Percentiles rank a stretch among this genome's conserved stretches.
Evolutionary conservation across 371 early-diverging fungal species (phyloP).

Genomic region (Syncephalastrum racemosum): DNA sequence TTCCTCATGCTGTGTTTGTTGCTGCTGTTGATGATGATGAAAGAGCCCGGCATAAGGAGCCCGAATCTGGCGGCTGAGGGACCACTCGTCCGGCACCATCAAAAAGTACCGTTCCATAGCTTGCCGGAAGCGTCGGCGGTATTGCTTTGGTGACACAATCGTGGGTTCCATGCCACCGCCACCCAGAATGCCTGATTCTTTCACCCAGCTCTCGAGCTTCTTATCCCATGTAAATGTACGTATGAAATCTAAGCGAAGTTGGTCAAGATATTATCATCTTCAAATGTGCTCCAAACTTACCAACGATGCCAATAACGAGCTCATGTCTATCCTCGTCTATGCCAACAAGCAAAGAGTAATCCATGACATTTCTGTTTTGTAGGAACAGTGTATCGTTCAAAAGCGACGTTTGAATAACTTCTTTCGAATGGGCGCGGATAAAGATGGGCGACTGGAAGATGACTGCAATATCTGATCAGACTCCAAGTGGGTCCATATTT

Average conservation of each 20-base stretch:
- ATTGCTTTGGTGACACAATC: conserved; percentile 92
- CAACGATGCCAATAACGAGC: conserved; percentile 93
- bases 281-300: conserved; percentile 38
- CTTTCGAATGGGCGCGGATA: conserved; percentile 89
- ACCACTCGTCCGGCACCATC: conserved; percentile 74
- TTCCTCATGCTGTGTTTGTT: too few relatives aligned
- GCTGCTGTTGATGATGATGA: conserved; percentile 21
- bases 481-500: background rate
- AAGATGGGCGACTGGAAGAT: conserved; percentile 88
- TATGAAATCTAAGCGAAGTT: conserved; percentile 74
- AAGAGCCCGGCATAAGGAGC: conserved; percentile 12
- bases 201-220: conserved; percentile 95
- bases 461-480: conserved; percentile 31
- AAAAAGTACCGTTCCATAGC: conserved; percentile 93
- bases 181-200: conserved; percentile 86
- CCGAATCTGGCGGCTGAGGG: conserved; percentile 18
- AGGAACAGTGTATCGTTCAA: conserved; percentile 93
- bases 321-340: conserved; percentile 85
- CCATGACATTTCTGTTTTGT: conserved; percentile 91
- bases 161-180: conserved; percentile 92
- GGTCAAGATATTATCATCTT: background rate
- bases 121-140: conserved; percentile 88
- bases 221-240: conserved; percentile 98
- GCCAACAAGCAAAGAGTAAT: conserved; percentile 94
- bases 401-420: conserved; percentile 76